Evolutionary conservation across 192 early-diverging fungal species (phyloP), one percentile per base, ranked within the genome.

Genomic region (Coemansia sp.): DNA sequence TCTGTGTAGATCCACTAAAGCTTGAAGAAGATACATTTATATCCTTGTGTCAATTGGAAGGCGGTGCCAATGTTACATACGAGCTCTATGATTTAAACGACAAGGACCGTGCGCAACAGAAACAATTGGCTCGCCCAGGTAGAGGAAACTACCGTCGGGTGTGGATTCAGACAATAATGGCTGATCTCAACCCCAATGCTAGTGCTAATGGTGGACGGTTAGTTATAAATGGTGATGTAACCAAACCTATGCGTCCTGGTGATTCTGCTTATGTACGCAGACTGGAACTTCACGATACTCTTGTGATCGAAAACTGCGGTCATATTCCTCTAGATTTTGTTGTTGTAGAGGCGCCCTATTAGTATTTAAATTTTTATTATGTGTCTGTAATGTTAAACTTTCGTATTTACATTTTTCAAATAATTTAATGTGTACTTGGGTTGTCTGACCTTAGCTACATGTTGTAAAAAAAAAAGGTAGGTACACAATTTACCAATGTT

Each of bases 241-340:
- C 24, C 25, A 70, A 51, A 21, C 68, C 73, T 24, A 72, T 81
- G 78, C 57, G 66, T 2, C 78, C 72, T 0, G 78, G 78, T 2
- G 78, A 81, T 39, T 81, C 78, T 2, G 73, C 70, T 10, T 81
- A 75, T 70, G 60, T 81, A 3, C 58, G 78, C 19, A 64, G 66
- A 7, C 42, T 81, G 17, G 78, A 64, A 7, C 53, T 74, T 20
- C 57, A 36, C 8, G 72, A 72, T 6, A 57, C 32, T 7, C 25
- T 81, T 50, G 51, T 63, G 9, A 33, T 81, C 21, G 68, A 75
- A 54, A 81, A 81, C 21, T 70, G 73, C 29, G 78, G 78, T 7
- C 72, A 67, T 51, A 63, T 56, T 14, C 66, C 73, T 3, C 75
- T 81, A 21, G 78, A 81, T 30, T 75, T 81, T 55, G 52, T 75